These are phyloP conservation scores for Prunus salicina DNA, from an alignment of 306 rosid species.

Conservation along the genomic window DNA sequence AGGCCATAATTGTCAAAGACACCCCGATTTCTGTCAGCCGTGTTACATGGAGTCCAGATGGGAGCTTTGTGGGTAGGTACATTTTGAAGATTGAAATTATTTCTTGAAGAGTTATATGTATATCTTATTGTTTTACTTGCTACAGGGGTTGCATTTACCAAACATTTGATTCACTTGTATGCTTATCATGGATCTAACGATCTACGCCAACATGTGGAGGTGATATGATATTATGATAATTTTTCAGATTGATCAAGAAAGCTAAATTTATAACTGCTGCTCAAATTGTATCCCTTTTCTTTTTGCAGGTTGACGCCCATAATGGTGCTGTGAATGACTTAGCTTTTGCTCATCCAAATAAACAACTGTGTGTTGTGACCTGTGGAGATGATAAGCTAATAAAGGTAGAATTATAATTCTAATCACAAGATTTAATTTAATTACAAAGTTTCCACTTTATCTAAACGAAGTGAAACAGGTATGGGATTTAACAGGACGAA, in stretches of 20 bases:
- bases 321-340: slow-evolving; percentile 82
- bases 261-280: slow-evolving; percentile 24
- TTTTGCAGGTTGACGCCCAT: slow-evolving; percentile 77
- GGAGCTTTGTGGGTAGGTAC: slow-evolving; percentile 74
- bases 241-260: slow-evolving; percentile 24
- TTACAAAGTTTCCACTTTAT: slow-evolving; percentile 16
- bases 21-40: slow-evolving; percentile 66
- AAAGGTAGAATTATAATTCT: slow-evolving; percentile 49
- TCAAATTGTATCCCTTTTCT: slow-evolving; percentile 22
- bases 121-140: slow-evolving; percentile 35
- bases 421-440: slow-evolving; percentile 12
- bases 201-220: slow-evolving; percentile 69
- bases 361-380: slow-evolving; percentile 71
- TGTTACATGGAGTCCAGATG: slow-evolving; percentile 89
- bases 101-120: slow-evolving; percentile 16
- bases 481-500: slow-evolving; percentile 73
- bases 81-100: slow-evolving; percentile 20
- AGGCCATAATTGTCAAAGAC: slow-evolving; percentile 62
- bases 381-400: slow-evolving; percentile 90
- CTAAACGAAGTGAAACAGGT: slow-evolving; percentile 53
- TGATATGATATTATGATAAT: slow-evolving; percentile 13
- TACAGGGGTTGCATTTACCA: slow-evolving; percentile 83
- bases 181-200: slow-evolving; percentile 59
- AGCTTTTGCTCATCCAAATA: slow-evolving; percentile 86
- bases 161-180: slow-evolving; percentile 82